Percentiles rank a stretch among this genome's conserved stretches.
phyloP scores from a whole-genome alignment of 2,329 filamentous ascomycete genomes.

The Hortaea sp. region DNA sequence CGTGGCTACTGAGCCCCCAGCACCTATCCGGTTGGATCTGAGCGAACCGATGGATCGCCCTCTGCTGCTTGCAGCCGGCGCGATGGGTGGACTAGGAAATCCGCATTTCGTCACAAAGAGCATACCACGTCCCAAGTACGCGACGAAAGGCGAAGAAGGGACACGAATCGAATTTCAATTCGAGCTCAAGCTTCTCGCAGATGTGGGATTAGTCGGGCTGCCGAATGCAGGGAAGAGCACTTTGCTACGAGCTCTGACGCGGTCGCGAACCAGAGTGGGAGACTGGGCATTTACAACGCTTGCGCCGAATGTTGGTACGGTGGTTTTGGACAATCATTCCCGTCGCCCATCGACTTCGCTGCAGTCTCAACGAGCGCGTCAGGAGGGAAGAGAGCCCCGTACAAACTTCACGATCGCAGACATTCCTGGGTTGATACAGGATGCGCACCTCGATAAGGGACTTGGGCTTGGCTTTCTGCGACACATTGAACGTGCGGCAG shows the following conservation, averaged over 20 bases:
- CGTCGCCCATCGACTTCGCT: slow-evolving; percentile 53
- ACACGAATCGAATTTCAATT: slow-evolving; percentile 72
- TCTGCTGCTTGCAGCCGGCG: slow-evolving; percentile 76
- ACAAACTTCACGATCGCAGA: slow-evolving; percentile 89
- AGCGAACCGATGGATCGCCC: slow-evolving; percentile 68
- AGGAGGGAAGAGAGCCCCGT: slow-evolving; percentile 41
- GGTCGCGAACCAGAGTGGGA: slow-evolving; percentile 79
- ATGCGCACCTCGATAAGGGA: slow-evolving; percentile 83
- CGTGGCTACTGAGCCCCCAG: slow-evolving; percentile 57
- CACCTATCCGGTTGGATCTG: slow-evolving; percentile 53
- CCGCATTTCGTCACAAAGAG: slow-evolving; percentile 78
- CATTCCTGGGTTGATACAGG: slow-evolving; percentile 87
- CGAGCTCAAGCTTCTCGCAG: slow-evolving; percentile 88
- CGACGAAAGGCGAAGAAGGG: slow-evolving; percentile 73
- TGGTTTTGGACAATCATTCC: slow-evolving; percentile 79
- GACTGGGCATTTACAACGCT: slow-evolving; percentile 96
- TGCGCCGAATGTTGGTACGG: slow-evolving; percentile 89
- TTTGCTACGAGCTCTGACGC: slow-evolving; percentile 74
- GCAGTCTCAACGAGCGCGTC: slow-evolving; percentile 15
- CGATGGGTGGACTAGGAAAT: slow-evolving; percentile 83
- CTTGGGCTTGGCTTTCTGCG: slow-evolving; percentile 85
- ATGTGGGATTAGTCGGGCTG: slow-evolving; percentile 86
- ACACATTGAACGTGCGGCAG: slow-evolving; percentile 86
- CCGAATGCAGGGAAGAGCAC: slow-evolving; percentile 97
- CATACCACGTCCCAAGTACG: slow-evolving; percentile 71